phyloP scores from a whole-genome alignment of 148 eudicot genomes.

The Cornus florida region DNA sequence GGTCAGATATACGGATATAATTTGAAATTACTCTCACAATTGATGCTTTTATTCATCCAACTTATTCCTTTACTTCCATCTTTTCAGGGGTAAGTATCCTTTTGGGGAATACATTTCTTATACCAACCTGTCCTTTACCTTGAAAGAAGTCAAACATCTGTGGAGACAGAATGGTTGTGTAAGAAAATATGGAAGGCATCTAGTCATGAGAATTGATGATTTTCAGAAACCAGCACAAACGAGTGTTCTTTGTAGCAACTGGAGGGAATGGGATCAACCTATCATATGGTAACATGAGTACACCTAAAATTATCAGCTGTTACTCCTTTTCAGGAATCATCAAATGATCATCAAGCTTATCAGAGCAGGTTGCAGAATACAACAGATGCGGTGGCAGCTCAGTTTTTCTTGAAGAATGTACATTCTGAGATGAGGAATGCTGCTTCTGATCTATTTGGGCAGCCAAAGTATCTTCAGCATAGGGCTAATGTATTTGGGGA shows the following conservation, averaged over 20 bases:
- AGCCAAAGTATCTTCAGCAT: slow-evolving; percentile 48
- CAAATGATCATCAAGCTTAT: slow-evolving; percentile 5
- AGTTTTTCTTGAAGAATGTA: slow-evolving; percentile 86
- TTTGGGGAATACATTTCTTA: slow-evolving; percentile 84
- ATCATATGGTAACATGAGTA: slow-evolving; percentile 65
- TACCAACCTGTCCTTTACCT: slow-evolving; percentile 58
- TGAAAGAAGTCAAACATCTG: slow-evolving; percentile 83
- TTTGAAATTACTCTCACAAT: not conserved
- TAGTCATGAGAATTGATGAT: slow-evolving; percentile 75
- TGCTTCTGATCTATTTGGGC: slow-evolving; percentile 71
- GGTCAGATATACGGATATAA: not conserved
- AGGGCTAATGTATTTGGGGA: slow-evolving; percentile 92
- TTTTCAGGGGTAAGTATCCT: slow-evolving; percentile 78
- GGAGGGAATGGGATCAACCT: slow-evolving; percentile 86
- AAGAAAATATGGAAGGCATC: slow-evolving; percentile 69
- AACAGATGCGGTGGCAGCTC: slow-evolving; percentile 93
- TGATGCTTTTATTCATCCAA: slow-evolving; percentile 7
- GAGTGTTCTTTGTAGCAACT: slow-evolving; percentile 74
- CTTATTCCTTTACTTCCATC: slow-evolving; percentile 14
- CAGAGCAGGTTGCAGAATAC: slow-evolving; percentile 79
- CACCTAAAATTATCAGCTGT: not conserved
- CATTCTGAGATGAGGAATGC: slow-evolving; percentile 66
- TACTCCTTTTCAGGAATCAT: not conserved
- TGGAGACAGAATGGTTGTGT: slow-evolving; percentile 75
- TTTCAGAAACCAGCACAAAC: slow-evolving; percentile 81